Conservation (phyloP, 805 yeast species). For the Tetrapisispora phaffii region DNA sequence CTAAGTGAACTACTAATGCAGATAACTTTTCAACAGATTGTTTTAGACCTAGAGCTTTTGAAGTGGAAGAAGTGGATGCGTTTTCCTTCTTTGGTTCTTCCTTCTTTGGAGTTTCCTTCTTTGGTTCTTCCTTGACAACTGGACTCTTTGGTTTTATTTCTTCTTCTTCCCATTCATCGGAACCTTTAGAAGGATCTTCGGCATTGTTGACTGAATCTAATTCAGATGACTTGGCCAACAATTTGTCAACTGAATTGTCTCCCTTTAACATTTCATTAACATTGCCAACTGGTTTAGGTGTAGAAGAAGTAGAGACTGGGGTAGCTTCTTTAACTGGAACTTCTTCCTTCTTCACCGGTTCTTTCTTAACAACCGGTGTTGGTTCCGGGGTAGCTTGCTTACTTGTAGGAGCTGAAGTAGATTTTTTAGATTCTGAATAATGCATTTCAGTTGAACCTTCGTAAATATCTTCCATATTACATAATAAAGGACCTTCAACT, state of each 20-base stretch:
- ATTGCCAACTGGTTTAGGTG: slow-evolving; percentile 7
- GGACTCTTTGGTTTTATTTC: slow-evolving; percentile 7
- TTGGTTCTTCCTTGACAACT: slow-evolving; percentile 10
- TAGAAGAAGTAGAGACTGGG: slow-evolving; percentile 17
- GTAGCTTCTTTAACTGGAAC: slow-evolving; percentile 59
- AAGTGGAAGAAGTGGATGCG: slow-evolving; percentile 7
- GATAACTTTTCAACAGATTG: slow-evolving; percentile 63
- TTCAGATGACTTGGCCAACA: slow-evolving; percentile 22
- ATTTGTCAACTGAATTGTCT: slow-evolving; percentile 22
- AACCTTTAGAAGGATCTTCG: slow-evolving; percentile 28
- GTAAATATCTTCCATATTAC: slow-evolving; percentile 65
- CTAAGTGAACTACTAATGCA: slow-evolving; percentile 46
- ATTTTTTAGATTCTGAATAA: slow-evolving; percentile 13
- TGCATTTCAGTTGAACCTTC: slow-evolving; percentile 43
- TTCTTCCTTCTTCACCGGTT: slow-evolving; percentile 31
- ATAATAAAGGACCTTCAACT: slow-evolving; percentile 72
- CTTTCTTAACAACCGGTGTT: slow-evolving; percentile 7
- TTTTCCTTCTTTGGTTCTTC: slow-evolving; percentile 10
- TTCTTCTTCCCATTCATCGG: slow-evolving; percentile 28
- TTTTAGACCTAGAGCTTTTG: slow-evolving; percentile 54
- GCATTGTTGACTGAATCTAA: slow-evolving; percentile 26
- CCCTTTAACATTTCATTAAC: slow-evolving; percentile 17
- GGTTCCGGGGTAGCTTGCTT: slow-evolving; percentile 9
- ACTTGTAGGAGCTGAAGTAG: slow-evolving; percentile 3
- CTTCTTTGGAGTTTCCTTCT: slow-evolving; percentile 17